Base-by-base conservation (phyloP, 139 green algal species). In the Picochlorum sp. region DNA sequence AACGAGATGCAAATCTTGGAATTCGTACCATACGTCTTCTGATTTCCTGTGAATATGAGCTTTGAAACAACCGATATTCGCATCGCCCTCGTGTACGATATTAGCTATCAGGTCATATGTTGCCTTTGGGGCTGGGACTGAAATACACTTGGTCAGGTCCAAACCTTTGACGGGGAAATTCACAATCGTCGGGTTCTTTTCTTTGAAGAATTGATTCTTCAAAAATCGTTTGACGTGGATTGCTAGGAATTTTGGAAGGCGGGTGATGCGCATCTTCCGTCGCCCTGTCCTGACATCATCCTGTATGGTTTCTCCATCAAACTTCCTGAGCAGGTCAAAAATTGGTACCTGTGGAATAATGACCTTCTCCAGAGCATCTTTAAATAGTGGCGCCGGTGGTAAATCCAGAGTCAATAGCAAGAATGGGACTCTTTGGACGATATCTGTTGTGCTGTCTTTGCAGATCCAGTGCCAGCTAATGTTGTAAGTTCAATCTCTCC, bases 181-280 rank as follows among this genome's bases (percentile, higher is more conserved):
- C 23, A 99, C 93, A 51, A 98, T 87, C 55, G 92, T 98, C 34
- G 88, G 91, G 78, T 98, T 98, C 80, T 98, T 98, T 81, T 97
- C 90, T 16, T 82, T 16, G 41, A 87, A 85, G 26, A 89, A 88
- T 72, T 85, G 89, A 82, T 96, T 96, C 60, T 92, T 95, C 13
- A 83, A 88, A 78, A 98, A 97, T 61, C 92, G 82, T 67, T 88
- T 89, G 63, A 96, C 85, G 73, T 95, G 85, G 30, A 97, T 71
- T 26, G 87, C 74, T 52, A 97, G 67, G 76, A 81, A 92, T n/a
- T 57, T 70, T 2, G 94, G 94, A 64, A 98, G 80, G 18, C 79
- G 73, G 6, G 81, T 88, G 34, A 98, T 59, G 18, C 72, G 61
- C 76, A 92, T 95, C 41, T 79, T 75, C 57, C 83, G 80, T 21